Evolutionary conservation across 768 basidiomycete genomes (phyloP), one percentile per base, ranked within the genome.

Genomic region (Xerocomellus chrysenteron): DNA sequence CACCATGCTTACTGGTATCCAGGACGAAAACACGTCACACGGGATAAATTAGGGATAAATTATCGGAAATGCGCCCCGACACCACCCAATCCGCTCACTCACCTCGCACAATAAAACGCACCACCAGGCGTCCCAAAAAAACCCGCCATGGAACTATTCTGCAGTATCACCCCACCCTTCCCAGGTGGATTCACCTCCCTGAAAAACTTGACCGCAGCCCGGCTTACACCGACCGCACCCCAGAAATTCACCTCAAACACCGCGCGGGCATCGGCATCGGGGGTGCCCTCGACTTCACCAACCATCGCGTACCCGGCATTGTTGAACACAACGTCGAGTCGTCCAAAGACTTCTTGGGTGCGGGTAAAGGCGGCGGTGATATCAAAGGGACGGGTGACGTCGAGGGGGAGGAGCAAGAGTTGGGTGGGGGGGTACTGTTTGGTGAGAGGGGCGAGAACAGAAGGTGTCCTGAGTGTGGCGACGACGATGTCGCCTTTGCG

Each of bases 271-370:
- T 65, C 63, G 0, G 58, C 61, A 6, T 71, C 69, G 3, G 70
- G 58, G 13, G 66, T 69, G 19, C 60, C 67, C 60, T 78, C 78
- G 26, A 72, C 61, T 43, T 77, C 74, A 8, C 65, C 67, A 1
- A 72, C 30, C 9, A 73, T 41, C 0, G 45, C 61, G 28, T 62
- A 67, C 37, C 59, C 67, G 53, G 78, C 78, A 58, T 80, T 81
- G 65, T 73, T 77, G 64, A 74, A 74, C 5, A 80, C 77, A 47
- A 79, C 74, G 54, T 79, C 78, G 28, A 79, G 64, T 14, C 74
- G 57, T 3, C 75, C 74, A 62, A 78, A 79, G 7, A 57, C 56
- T 12, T 66, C 62, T 37, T 67, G 65, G 0, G 73, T 68, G 9
- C 56, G 52, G 0, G 57, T 47, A 52, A 81, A 80, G 0, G 73